These are phyloP conservation scores for Chalaropsis ovoidea DNA, from an alignment of 2,329 filamentous ascomycete genomes.

Conservation along the genomic window DNA sequence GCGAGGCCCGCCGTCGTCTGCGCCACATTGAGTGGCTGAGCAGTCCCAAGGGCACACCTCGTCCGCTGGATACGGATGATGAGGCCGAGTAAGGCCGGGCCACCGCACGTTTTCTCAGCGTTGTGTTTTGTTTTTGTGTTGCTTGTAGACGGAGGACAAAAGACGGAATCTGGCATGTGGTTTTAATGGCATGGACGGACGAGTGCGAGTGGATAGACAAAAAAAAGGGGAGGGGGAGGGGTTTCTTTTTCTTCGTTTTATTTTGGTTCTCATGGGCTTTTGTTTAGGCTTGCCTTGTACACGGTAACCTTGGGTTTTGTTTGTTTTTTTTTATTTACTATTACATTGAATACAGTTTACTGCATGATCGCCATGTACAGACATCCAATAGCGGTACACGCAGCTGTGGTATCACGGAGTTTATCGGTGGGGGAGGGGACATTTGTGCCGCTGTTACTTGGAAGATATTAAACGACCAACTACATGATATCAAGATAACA, in stretches of 20 bases:
- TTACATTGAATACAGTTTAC: neutral
- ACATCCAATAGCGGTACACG: no score
- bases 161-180: neutral
- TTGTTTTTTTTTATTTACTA: neutral
- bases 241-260: constrained; percentile 7
- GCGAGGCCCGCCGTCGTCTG: constrained; percentile 74
- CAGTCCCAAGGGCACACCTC: constrained; percentile 72
- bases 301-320: constrained; percentile 12
- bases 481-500: no score
- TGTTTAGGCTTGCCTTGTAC: constrained; percentile 7
- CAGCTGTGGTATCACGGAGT: no score
- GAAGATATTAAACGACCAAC: no score
- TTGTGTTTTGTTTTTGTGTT: constrained; percentile 7
- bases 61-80: constrained; percentile 67
- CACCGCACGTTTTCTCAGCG: neutral
- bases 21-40: constrained; percentile 80
- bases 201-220: constrained; percentile 2
- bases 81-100: constrained; percentile 40
- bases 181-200: constrained; percentile 5
- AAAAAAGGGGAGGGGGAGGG: neutral
- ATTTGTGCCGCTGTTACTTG: no score
- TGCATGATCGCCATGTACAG: no score
- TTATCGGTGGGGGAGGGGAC: no score
- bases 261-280: constrained; percentile 21
- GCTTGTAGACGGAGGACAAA: neutral